Evolutionary conservation across 306 rosid species (phyloP).

Genomic region (Hippophae tibetana): DNA sequence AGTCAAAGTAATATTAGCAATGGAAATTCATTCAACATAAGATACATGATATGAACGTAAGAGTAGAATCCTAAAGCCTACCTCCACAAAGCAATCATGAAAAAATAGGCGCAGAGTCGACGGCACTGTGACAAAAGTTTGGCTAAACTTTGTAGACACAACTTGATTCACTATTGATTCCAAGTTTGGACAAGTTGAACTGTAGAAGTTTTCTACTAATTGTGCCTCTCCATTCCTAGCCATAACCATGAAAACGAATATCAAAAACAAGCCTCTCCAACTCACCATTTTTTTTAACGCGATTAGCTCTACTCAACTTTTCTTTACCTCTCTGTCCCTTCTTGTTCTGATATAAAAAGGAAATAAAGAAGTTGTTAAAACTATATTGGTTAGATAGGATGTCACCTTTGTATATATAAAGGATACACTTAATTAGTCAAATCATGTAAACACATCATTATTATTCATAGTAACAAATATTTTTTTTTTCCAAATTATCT

Average conservation of each 20-base stretch:
- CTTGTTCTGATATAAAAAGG: not conserved
- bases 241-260: conserved; percentile 12
- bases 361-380: no score
- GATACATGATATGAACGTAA: no score
- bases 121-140: conserved; percentile 46
- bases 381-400: no score
- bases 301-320: not conserved
- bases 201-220: conserved; percentile 48
- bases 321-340: not conserved
- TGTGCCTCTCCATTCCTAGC: conserved; percentile 27
- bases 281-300: conserved; percentile 5
- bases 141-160: conserved; percentile 44
- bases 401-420: no score
- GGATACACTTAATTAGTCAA: no score
- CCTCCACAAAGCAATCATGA: conserved; percentile 86
- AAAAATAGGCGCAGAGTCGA: conserved; percentile 74
- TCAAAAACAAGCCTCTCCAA: conserved; percentile 12
- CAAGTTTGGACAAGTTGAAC: conserved; percentile 51
- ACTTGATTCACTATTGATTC: conserved; percentile 55
- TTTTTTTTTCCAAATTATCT: no score
- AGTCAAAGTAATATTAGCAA: no score
- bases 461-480: conserved; percentile 8
- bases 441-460: no score
- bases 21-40: no score
- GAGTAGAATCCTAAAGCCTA: conserved; percentile 1